Base-by-base conservation (phyloP, 2,329 filamentous ascomycete genomes). In the Penicillium aurantiogriseum region DNA sequence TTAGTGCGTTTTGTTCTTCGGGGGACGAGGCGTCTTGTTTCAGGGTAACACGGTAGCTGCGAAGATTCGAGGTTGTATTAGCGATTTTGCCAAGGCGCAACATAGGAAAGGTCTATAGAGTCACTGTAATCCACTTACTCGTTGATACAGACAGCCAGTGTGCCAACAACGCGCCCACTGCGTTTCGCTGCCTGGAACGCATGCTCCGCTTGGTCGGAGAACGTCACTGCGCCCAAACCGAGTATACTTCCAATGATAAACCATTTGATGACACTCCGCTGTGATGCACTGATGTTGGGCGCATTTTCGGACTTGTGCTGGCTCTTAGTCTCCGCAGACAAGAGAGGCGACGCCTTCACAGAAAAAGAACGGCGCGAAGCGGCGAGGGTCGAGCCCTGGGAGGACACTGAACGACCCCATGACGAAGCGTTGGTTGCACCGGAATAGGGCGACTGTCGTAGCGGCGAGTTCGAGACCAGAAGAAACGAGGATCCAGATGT, bases 41-140 rank as follows among this genome's bases (percentile, higher is more conserved):
- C 63, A 99, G 79, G 2, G 91, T 92, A 48, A 86, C 86, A 65
- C 92, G 91, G 76, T 99, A 99, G 76, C 92, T 97, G 31, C 42
- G 8, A 49, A 40, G 42, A 27, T 9, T 44, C 5, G 21, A 11
- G 5, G 35, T 11, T 36, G 7, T 38, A 42, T 63, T 47, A 69
- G 56, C 38, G 23, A 48, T 11, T 15, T 54, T 49, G 15, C 35
- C 53, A 40, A 45, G 61, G 33, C 17, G 38, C 27, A 49, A 17
- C 13, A 35, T 48, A 27, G 27, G 31, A 25, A 19, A 13, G 15
- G 21, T 7, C 9, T 23, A 31, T 8, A 46, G 13, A 35, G 9
- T 25, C 51, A 10, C 13, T 59, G 9, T 33, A 49, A n/a, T n/a
- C 36, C 5, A 79, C 82, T 68, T 80, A 96, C 91, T 96, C 93